Evolutionary conservation across 2,329 filamentous ascomycete species (phyloP).

Genomic region (Alternaria infectoria): DNA sequence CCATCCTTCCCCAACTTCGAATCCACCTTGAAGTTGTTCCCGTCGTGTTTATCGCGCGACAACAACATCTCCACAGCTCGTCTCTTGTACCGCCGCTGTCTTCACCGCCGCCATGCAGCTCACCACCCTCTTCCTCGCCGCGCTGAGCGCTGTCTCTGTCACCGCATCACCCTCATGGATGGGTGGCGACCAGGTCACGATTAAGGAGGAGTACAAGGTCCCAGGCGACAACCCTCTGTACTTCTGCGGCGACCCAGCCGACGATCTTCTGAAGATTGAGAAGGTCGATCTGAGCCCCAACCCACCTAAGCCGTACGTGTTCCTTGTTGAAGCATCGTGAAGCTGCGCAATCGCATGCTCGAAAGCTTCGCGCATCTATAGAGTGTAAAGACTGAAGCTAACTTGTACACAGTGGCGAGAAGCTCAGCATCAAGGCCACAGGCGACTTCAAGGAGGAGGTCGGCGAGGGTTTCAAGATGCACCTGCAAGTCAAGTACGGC

Average conservation of each 20-base stretch:
- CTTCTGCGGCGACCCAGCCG: conserved; percentile 73
- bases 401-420: conserved; percentile 67
- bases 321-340: not conserved
- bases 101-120: conserved; percentile 41
- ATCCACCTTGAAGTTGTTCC: not conserved
- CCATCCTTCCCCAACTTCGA: not conserved
- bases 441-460: conserved; percentile 78
- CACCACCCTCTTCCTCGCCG: conserved; percentile 47
- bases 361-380: not conserved
- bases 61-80: not conserved
- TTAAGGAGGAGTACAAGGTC: conserved; percentile 66
- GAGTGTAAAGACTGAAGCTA: not conserved
- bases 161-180: conserved; percentile 47
- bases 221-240: conserved; percentile 85
- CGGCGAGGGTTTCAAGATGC: conserved; percentile 78
- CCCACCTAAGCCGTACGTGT: conserved; percentile 80
- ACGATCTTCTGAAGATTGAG: conserved; percentile 77
- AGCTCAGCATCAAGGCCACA: conserved; percentile 77
- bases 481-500: conserved; percentile 89
- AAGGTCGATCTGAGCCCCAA: conserved; percentile 84
- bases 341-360: not conserved
- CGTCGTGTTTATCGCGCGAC: not conserved
- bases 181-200: conserved; percentile 56
- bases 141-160: conserved; percentile 55
- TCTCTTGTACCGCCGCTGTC: not conserved